Evolutionary conservation across 805 yeast species (phyloP).

Genomic region (Blastobotrys attinorum): DNA sequence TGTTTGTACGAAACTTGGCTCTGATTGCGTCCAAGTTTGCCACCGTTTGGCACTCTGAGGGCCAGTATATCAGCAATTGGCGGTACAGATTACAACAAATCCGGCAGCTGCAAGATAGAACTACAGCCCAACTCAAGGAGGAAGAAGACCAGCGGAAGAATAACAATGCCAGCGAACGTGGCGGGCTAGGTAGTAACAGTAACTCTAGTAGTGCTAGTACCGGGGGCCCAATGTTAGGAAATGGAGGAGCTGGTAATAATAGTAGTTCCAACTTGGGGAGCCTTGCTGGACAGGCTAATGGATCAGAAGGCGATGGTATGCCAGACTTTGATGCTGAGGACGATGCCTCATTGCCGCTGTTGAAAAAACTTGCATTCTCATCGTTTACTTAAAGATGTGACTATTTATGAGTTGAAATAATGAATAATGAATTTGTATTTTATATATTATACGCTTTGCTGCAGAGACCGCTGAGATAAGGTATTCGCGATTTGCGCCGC

Average conservation of each 20-base stretch:
- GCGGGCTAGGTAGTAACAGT: neutral
- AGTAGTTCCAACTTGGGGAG: too few relatives aligned
- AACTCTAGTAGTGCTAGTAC: too few relatives aligned
- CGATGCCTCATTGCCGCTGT: slow-evolving; percentile 12
- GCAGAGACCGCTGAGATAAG: too few relatives aligned
- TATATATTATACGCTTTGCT: too few relatives aligned
- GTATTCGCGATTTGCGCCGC: too few relatives aligned
- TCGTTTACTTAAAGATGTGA: slow-evolving; percentile 5
- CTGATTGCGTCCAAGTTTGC: slow-evolving; percentile 66
- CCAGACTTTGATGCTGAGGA: slow-evolving; percentile 5
- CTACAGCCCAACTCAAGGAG: slow-evolving; percentile 1
- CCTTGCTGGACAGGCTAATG: neutral
- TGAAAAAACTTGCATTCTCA: slow-evolving; percentile 9
- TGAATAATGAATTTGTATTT: slow-evolving; percentile 1
- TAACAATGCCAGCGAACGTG: neutral
- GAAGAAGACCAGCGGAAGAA: neutral
- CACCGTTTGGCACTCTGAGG: slow-evolving; percentile 59
- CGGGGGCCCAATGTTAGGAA: too few relatives aligned
- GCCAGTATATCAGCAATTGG: slow-evolving; percentile 58
- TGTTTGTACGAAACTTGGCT: slow-evolving; percentile 58
- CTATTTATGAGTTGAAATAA: neutral
- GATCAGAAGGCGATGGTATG: neutral
- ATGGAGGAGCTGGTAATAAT: too few relatives aligned
- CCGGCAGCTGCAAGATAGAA: slow-evolving; percentile 27
- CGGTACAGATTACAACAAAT: slow-evolving; percentile 55